phyloP scores from a whole-genome alignment of 306 rosid species.

The Sicyos edulis region DNA sequence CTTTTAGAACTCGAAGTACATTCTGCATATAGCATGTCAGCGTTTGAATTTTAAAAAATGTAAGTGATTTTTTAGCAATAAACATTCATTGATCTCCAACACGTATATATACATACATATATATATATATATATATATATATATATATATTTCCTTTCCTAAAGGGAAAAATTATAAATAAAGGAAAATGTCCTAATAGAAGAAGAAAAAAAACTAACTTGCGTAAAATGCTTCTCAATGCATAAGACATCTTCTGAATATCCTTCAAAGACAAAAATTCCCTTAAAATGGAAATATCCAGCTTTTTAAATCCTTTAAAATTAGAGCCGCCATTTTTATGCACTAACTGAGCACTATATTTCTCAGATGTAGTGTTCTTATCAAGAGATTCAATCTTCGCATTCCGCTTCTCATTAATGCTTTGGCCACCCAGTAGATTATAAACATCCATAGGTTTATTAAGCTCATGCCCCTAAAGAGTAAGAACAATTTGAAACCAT shows the following conservation, averaged over 20 bases:
- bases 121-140: too few species aligned
- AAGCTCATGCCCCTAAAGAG: slow-evolving; percentile 51
- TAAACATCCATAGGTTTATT: slow-evolving; percentile 50
- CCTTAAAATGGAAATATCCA: slow-evolving; percentile 37
- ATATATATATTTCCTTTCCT: too few species aligned
- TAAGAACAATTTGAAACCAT: slow-evolving; percentile 11
- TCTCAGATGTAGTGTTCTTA: slow-evolving; percentile 30
- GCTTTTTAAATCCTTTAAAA: slow-evolving; percentile 37
- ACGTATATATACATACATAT: too few species aligned
- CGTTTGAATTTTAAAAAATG: background rate
- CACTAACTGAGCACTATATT: slow-evolving; percentile 38
- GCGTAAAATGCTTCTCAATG: slow-evolving; percentile 46
- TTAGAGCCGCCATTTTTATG: slow-evolving; percentile 32
- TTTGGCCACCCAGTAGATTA: slow-evolving; percentile 41
- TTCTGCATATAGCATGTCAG: background rate
- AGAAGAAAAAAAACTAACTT: slow-evolving; percentile 45
- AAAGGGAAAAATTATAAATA: too few species aligned
- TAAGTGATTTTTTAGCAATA: background rate
- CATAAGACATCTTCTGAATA: slow-evolving; percentile 40
- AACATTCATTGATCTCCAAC: slow-evolving; percentile 2
- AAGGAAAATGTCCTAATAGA: too few species aligned
- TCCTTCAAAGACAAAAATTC: slow-evolving; percentile 38
- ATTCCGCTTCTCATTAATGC: slow-evolving; percentile 30
- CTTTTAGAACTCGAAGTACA: background rate
- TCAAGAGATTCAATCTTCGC: slow-evolving; percentile 26